Conservation (phyloP, 2,329 filamentous ascomycete genomes). For the Penicillium verrucosum region DNA sequence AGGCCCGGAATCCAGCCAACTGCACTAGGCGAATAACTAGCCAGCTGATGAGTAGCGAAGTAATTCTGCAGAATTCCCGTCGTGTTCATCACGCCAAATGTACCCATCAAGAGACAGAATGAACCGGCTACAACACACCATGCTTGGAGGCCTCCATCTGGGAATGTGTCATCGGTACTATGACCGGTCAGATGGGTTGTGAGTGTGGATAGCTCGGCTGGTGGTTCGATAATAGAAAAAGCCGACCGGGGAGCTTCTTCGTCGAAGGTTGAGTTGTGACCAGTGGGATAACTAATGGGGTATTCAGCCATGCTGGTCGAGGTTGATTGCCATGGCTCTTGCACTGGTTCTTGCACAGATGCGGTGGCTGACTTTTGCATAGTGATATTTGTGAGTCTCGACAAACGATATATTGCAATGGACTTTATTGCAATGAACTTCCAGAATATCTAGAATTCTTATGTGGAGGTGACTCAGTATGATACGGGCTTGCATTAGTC, state of each 20-base stretch:
- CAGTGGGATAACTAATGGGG: background rate
- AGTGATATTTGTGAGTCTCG: background rate
- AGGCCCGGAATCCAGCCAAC: slow-evolving; percentile 52
- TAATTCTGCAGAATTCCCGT: slow-evolving; percentile 51
- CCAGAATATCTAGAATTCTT: background rate
- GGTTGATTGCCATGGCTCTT: slow-evolving; percentile 4
- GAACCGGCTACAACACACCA: slow-evolving; percentile 39
- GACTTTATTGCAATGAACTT: background rate
- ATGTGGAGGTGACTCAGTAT: background rate
- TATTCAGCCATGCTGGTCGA: background rate
- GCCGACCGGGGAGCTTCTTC: slow-evolving; percentile 17
- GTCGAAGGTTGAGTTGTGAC: background rate
- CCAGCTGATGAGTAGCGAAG: slow-evolving; percentile 46
- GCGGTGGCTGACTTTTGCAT: background rate
- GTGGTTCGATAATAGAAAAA: slow-evolving; percentile 20
- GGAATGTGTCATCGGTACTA: slow-evolving; percentile 22
- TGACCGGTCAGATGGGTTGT: slow-evolving; percentile 22
- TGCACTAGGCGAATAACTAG: slow-evolving; percentile 42
- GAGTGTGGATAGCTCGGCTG: slow-evolving; percentile 16
- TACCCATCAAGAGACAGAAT: slow-evolving; percentile 39
- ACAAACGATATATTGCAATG: background rate
- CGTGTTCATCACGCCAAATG: slow-evolving; percentile 50
- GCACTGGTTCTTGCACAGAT: background rate
- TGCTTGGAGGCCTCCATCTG: slow-evolving; percentile 35
- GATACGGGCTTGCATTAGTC: background rate